Evolutionary conservation across 176 grass and related monocot genomes (phyloP), one percentile per base, ranked within the genome.

Genomic region (Chloris gayana): DNA sequence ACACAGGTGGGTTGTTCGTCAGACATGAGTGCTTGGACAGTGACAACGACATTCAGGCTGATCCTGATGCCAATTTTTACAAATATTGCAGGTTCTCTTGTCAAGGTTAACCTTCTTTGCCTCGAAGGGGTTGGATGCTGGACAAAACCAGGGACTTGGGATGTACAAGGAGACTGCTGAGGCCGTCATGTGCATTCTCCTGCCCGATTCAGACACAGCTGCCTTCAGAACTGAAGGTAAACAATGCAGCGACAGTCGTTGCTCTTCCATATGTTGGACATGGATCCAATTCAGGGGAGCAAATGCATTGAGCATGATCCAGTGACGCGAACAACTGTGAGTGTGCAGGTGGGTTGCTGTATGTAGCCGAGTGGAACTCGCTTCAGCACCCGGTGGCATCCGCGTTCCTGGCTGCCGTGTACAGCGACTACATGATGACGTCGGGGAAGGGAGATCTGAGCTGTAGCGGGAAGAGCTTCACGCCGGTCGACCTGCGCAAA

Each of bases 301-400:
- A 71, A 45, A 22, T 44, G 34, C 9, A 25, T 13, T 42, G 33
- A n/a, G n/a, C n/a, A n/a, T 24, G 37, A 46, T 18, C n/a, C 46
- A 21, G 5, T 57, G 63, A 69, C 57, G 34, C 50, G 22, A 42
- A n/a, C n/a, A n/a, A n/a, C n/a, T 9, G 6, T 70, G n/a, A n/a
- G n/a, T n/a, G 19, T 74, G 51, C 80, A 97, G 88, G 88, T 0
- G 91, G 94, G 0, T 68, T 97, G 75, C 11, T 97, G 35, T 93
- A 89, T 39, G 85, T 93, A 2, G 83, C 89, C 0, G 80, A 93
- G 63, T 97, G 88, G 91, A 85, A 89, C 69, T 86, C 91, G 0
- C 86, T 97, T 15, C 94, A 97, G 84, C 88, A 97, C 74, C 82
- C 94, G 0, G 94, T 93, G 9, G 90, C 86, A 4, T 90, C 91